Base-by-base conservation (phyloP, 768 basidiomycete genomes). In the Lentinula aciculospora region DNA sequence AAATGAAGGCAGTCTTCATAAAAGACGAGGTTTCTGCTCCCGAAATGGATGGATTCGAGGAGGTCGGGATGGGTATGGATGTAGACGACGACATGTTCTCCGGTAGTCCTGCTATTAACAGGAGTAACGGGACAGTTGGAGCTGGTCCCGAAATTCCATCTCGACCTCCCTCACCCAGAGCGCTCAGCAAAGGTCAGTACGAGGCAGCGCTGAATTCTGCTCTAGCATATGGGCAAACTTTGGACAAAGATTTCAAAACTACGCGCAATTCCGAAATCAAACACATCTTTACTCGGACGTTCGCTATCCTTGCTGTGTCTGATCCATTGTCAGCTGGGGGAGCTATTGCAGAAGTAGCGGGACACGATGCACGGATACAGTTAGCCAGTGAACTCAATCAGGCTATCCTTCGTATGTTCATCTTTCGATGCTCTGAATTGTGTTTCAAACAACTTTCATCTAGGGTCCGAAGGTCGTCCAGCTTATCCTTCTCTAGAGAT, bases 381-480 rank as follows among this genome's bases (percentile, higher is more conserved):
- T 76, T 94, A 56, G 87, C 88, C 28, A 85, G 82, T 58, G 89
- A 92, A 71, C 69, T 94, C 37, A 94, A 94, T 64, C 79, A 84
- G 68, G 89, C 85, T 39, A 92, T 95, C 58, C 74, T 94, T 54
- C 88, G 92, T 93, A 64, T 63, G 85, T 72, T 45, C 48, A 34
- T 23, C 13, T 15, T 37, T 5, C 21, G 53, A 23, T 28, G 23
- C 54, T 3, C 17, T 17, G 51, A 42, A 21, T 36, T 21, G 36
- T 12, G 28, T 13, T 34, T 39, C 7, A 34, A 32, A 28, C 58
- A 27, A 13, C 57, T 36, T 59, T 64, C 44, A 28, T 54, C 10
- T 60, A 94, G 92, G 83, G 70, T 92, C 91, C 0, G 88, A 89
- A 73, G 88, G 88, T 19, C 81, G 82, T 36, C 89, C 90, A 2